These are phyloP conservation scores for Dictyostelium citrinum DNA, from an alignment of 78 protist genomes.

Conservation along the genomic window DNA sequence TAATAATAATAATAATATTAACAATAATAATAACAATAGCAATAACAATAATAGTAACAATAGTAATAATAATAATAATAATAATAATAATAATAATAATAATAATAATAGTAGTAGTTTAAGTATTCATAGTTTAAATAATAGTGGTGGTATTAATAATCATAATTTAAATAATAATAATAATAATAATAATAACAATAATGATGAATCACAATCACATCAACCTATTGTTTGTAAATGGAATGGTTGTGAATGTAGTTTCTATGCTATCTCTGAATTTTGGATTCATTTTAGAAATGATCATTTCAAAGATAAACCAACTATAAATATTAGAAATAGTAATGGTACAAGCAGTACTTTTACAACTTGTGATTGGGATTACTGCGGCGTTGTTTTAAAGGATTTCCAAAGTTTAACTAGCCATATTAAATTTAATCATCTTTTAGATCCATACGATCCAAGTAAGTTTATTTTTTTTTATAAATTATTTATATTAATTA, in stretches of 20 bases:
- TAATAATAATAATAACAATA: not conserved
- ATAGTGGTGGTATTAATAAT: not conserved
- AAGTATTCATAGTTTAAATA: not conserved
- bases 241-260: slow-evolving; percentile 42
- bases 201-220: not conserved
- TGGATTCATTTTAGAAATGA: slow-evolving; percentile 76
- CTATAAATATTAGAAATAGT: not conserved
- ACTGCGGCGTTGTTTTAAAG: slow-evolving; percentile 35
- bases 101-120: not conserved
- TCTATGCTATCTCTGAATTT: slow-evolving; percentile 55
- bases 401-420: slow-evolving; percentile 39
- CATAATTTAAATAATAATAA: not conserved
- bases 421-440: slow-evolving; percentile 63
- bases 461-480: not conserved
- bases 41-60: not conserved
- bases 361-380: slow-evolving; percentile 69
- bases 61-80: not conserved
- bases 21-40: not conserved
- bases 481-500: not conserved
- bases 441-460: slow-evolving; percentile 69
- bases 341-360: not conserved
- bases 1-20: not conserved
- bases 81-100: not conserved
- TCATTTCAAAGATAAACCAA: slow-evolving; percentile 56
- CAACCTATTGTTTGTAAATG: slow-evolving; percentile 38